Conservation (phyloP, 2,329 filamentous ascomycete species). For the Cercospora zeae-maydis region DNA sequence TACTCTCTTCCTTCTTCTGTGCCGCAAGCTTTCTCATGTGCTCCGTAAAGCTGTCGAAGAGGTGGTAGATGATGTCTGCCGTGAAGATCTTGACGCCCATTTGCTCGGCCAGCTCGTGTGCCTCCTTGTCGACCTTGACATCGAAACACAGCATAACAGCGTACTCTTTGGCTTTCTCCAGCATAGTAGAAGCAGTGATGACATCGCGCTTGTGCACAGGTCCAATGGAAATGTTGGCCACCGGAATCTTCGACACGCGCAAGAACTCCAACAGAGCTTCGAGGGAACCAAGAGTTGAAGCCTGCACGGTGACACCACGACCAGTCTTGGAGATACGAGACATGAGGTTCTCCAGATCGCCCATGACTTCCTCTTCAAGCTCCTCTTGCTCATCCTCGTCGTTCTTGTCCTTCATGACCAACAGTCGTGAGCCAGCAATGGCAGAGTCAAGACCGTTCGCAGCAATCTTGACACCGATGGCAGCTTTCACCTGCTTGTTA, state of each 20-base stretch:
- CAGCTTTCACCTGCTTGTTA: conserved; percentile 98
- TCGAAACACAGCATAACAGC: conserved; percentile 99
- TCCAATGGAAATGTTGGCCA: conserved; percentile 94
- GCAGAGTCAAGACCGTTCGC: conserved; percentile 93
- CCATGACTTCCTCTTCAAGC: conserved; percentile 92
- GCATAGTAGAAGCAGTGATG: conserved; percentile 88
- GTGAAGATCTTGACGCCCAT: conserved; percentile 97
- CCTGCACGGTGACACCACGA: conserved; percentile 93
- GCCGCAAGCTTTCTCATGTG: conserved; percentile 85
- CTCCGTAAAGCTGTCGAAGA: conserved; percentile 94
- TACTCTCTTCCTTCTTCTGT: conserved; percentile 93
- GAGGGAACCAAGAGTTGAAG: conserved; percentile 92
- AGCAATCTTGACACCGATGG: conserved; percentile 97
- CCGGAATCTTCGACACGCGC: conserved; percentile 92
- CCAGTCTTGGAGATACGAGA: conserved; percentile 88
- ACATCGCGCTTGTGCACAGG: conserved; percentile 98
- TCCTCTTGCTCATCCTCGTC: conserved; percentile 75
- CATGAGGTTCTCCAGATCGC: conserved; percentile 85
- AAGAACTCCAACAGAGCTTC: conserved; percentile 96
- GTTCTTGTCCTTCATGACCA: conserved; percentile 91
- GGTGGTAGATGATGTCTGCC: conserved; percentile 97
- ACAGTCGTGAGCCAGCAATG: conserved; percentile 89
- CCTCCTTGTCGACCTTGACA: conserved; percentile 98
- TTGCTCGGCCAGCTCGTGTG: conserved; percentile 83
- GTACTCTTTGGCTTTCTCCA: conserved; percentile 90